Conservation (phyloP, 2,329 filamentous ascomycete species). For the Daldinia eschscholtzii region DNA sequence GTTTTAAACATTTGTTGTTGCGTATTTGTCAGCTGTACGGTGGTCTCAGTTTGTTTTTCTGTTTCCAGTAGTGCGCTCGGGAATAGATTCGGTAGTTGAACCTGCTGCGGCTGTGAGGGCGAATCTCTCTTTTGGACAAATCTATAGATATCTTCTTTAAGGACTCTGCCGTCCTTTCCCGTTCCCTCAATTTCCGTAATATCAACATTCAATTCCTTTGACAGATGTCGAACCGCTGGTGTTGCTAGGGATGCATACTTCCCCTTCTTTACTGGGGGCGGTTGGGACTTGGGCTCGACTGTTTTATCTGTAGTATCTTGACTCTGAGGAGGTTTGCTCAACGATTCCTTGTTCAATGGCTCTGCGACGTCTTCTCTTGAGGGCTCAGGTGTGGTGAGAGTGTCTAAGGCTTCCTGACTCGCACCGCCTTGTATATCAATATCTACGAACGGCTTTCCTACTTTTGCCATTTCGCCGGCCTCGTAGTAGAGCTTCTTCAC, state of each 20-base stretch:
- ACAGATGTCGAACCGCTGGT: conserved; percentile 89
- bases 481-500: conserved; percentile 98
- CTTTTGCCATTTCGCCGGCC: conserved; percentile 94
- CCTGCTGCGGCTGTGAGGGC: conserved; percentile 45
- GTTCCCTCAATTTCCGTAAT: conserved; percentile 85
- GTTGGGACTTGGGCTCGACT: conserved; percentile 27
- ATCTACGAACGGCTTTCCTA: conserved; percentile 93
- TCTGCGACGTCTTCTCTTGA: conserved; percentile 49
- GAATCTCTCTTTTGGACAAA: conserved; percentile 68
- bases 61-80: conserved; percentile 52
- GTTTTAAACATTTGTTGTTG: conserved; percentile 97
- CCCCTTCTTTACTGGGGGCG: conserved; percentile 59
- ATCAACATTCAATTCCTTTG: conserved; percentile 81
- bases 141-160: conserved; percentile 90
- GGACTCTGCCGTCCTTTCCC: conserved; percentile 88
- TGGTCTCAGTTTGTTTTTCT: conserved; percentile 74
- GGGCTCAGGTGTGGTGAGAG: conserved; percentile 55
- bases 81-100: conserved; percentile 50
- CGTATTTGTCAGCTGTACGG: conserved; percentile 77
- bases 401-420: conserved; percentile 69
- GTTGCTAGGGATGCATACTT: conserved; percentile 85
- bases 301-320: conserved; percentile 24
- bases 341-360: conserved; percentile 44
- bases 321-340: conserved; percentile 40
- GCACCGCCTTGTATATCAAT: conserved; percentile 90